Evolutionary conservation across 2,329 filamentous ascomycete species (phyloP).

Genomic region (Pestalotiopsis sp.): DNA sequence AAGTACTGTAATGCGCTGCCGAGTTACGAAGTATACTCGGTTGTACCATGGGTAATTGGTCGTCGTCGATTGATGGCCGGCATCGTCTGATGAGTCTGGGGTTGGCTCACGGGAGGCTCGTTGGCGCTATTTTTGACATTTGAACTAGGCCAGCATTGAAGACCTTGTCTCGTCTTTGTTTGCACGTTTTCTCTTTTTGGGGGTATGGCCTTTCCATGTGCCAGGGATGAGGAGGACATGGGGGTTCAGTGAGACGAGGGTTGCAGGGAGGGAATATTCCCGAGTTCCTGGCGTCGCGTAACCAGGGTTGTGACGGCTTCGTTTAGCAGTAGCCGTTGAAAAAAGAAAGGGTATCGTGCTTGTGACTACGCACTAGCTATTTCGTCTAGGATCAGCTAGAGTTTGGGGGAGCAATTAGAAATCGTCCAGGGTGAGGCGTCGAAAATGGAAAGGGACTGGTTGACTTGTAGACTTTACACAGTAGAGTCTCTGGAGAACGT

Average conservation of each 20-base stretch:
- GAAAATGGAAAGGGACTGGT: background rate
- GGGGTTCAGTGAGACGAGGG: background rate
- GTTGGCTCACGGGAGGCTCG: background rate
- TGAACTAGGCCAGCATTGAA: conserved; percentile 2
- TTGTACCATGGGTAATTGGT: background rate
- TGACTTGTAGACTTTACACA: too few relatives aligned
- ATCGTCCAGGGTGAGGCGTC: conserved; percentile 1
- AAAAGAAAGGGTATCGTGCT: background rate
- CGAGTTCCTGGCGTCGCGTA: conserved; percentile 11
- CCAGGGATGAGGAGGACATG: background rate
- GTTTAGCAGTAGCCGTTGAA: conserved; percentile 10
- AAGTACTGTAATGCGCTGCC: too few relatives aligned
- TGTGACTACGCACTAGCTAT: background rate
- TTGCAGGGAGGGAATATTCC: background rate
- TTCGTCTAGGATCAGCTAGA: conserved; percentile 7
- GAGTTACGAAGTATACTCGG: background rate
- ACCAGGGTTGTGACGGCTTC: conserved; percentile 9
- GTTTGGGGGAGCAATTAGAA: conserved; percentile 9
- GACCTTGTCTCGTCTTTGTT: conserved; percentile 1
- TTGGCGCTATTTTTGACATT: conserved; percentile 13
- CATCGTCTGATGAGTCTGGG: background rate
- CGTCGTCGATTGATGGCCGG: background rate
- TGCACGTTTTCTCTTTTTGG: conserved; percentile 5
- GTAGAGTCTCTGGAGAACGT: background rate
- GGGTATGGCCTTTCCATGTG: background rate